Evolutionary conservation across 768 basidiomycete genomes (phyloP), one percentile per base, ranked within the genome.

Genomic region (Suillus discolor): DNA sequence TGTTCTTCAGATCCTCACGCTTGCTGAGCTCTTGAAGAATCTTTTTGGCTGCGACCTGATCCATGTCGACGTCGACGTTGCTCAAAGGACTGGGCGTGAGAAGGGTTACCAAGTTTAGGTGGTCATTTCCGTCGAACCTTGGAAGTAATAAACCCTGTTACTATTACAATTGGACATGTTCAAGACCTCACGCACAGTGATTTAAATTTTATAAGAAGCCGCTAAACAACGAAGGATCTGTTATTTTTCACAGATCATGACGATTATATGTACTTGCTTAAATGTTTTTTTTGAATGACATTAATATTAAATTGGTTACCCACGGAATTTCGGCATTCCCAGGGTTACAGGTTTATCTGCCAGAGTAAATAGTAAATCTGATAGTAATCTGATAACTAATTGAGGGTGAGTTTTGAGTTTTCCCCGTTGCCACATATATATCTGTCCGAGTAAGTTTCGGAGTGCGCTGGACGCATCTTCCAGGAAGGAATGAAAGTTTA

Each of bases 1-100:
- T 90, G 81, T 97, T 96, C 39, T 82, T 81, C 67, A 92, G 81
- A 65, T 87, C 89, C 53, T 89, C 88, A 57, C 86, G 85, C 68
- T 86, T 89, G 73, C 87, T 84, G 72, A 97, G 89, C 39, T 90
- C 89, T 69, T 87, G 86, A 16, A 97, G 87, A 39, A 85, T 83
- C 68, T 88, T 89, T 74, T 87, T 91, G 34, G 89, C 88, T 49
- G 85, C 82, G 11, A 77, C 77, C 75, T 93, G 92, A 74, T 92
- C 88, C 61, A 72, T 70, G 57, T 41, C 74, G 75, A 75, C 42
- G 69, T 54, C 55, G 60, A 61, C 63, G 66, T 23, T 57, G 55
- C 36, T 15, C 13, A 36, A 23, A 23, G 36, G 4, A 13, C n/a
- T n/a, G 36, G 36, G 25, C 41, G 59, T 60, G 59, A 28, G 59